phyloP scores from a whole-genome alignment of 176 grass and related monocot genomes.

The Cenchrus fungigraminus region DNA sequence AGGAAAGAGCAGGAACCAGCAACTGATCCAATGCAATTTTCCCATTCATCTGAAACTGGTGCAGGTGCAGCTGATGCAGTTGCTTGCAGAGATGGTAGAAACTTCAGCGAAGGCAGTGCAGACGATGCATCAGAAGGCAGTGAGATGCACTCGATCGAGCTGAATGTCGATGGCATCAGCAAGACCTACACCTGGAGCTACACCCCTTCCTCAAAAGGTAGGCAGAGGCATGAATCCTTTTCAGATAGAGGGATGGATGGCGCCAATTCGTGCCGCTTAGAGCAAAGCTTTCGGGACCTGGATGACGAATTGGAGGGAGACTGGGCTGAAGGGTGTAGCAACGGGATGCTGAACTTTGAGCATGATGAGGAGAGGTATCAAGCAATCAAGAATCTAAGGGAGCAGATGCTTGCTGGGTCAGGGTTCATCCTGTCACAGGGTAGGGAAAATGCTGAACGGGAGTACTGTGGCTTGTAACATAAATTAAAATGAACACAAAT shows the following conservation, averaged over 20 bases:
- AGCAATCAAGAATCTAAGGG: slow-evolving; percentile 74
- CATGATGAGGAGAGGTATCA: slow-evolving; percentile 75
- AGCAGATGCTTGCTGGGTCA: slow-evolving; percentile 75
- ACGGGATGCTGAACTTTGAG: slow-evolving; percentile 47
- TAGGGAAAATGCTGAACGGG: slow-evolving; percentile 36
- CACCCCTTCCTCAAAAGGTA: slow-evolving; percentile 28
- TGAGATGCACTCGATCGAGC: slow-evolving; percentile 76
- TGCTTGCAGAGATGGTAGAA: not conserved
- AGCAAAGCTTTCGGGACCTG: slow-evolving; percentile 3
- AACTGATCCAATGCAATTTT: slow-evolving; percentile 1
- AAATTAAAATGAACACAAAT: not conserved
- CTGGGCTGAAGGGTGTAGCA: slow-evolving; percentile 63
- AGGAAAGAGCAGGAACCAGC: slow-evolving; percentile 42
- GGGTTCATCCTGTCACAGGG: slow-evolving; percentile 59
- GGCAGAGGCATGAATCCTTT: slow-evolving; percentile 35
- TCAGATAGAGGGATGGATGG: slow-evolving; percentile 43
- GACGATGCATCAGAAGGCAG: slow-evolving; percentile 50
- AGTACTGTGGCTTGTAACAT: slow-evolving; percentile 42
- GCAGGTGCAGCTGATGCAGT: not conserved
- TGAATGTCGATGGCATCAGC: slow-evolving; percentile 67
- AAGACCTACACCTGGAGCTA: slow-evolving; percentile 61
- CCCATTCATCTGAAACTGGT: slow-evolving; percentile 18
- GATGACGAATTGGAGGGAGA: slow-evolving; percentile 57
- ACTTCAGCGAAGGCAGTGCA: slow-evolving; percentile 17
- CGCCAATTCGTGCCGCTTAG: not conserved